Evolutionary conservation across 2,329 filamentous ascomycete species (phyloP), one percentile per base, ranked within the genome.

Genomic region (Gyromitra esculenta): DNA sequence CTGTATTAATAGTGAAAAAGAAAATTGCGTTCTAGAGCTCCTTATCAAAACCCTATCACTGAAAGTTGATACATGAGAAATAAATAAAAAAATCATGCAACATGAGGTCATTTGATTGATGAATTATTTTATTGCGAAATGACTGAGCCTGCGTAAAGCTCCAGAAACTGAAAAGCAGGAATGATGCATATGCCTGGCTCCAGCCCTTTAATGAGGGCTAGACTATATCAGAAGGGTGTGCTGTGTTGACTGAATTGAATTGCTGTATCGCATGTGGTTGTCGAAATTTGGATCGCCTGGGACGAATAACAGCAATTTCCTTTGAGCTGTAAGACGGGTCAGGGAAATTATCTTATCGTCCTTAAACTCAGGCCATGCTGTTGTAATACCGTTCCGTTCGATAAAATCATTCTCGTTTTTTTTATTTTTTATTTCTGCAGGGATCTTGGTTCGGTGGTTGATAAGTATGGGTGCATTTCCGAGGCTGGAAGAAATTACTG

Each of bases 41-140:
- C 48, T 70, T 70, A 75, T 71, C 57, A 70, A 70, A 65, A 59
- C 65, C 72, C 66, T 64, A 65, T 70, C 31, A 15, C 48, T 57
- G 8, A 39, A n/a, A 57, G 45, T 62, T 67, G 64, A 45, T 39
- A 60, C 35, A 68, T 45, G 25, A 9, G 54, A 45, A 57, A 72
- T 31, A 5, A 59, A 21, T 21, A 9, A 35, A 45, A 57, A 54
- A 48, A 25, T 5, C 50, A 43, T 48, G 50, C n/a, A 52, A 37
- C 11, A 41, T 60, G 15, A 56, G 52, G 41, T 65, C 4, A 64
- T 54, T 64, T 64, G n/a, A 35, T 50, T 45, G 41, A 71, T 63
- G 59, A 39, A 41, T 59, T 43, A 41, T 62, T 52, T 18, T 56
- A 15, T 31, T 62, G 13, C 1, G 62, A 48, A 54, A 52, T 4